phyloP scores from a whole-genome alignment of 164 flowering plant genomes.

The Umbilicus rupestris region DNA sequence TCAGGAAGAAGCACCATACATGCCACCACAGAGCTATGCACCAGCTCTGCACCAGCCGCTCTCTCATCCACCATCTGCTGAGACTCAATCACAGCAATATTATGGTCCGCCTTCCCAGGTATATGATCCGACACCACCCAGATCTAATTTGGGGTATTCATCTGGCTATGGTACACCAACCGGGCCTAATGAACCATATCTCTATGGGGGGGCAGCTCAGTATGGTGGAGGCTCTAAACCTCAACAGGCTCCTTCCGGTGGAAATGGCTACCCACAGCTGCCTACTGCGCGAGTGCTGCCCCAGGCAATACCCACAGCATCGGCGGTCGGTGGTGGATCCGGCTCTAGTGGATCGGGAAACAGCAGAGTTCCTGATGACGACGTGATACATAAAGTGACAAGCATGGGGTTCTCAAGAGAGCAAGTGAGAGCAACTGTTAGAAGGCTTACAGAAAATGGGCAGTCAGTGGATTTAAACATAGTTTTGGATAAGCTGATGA shows the following conservation, averaged over 20 bases:
- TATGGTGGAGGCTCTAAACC: constrained; percentile 41
- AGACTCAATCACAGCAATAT: constrained; percentile 41
- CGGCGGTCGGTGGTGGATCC: constrained; percentile 41
- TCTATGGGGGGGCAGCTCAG: constrained; percentile 46
- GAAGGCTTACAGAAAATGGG: constrained; percentile 78
- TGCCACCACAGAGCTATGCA: constrained; percentile 48
- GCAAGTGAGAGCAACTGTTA: constrained; percentile 67
- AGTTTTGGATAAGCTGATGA: constrained; percentile 92
- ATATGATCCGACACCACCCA: constrained; percentile 48
- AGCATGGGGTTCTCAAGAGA: constrained; percentile 93
- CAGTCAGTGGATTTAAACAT: constrained; percentile 86
- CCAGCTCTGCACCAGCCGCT: constrained; percentile 42
- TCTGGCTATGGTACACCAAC: constrained; percentile 34
- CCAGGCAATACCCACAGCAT: constrained; percentile 67
- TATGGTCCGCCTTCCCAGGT: constrained; percentile 37
- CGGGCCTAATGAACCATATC: constrained; percentile 46
- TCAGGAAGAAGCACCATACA: constrained; percentile 57
- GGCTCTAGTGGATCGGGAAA: constrained; percentile 58
- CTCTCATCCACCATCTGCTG: constrained; percentile 32
- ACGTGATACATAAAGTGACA: constrained; percentile 75
- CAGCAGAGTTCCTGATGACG: constrained; percentile 70
- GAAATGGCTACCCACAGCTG: constrained; percentile 61
- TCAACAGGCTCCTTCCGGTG: constrained; percentile 37
- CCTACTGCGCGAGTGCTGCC: constrained; percentile 82
- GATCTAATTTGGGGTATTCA: constrained; percentile 48